Evolutionary conservation across 306 rosid genomes (phyloP), one percentile per base, ranked within the genome.

Genomic region (Echinosophora koreensis): DNA sequence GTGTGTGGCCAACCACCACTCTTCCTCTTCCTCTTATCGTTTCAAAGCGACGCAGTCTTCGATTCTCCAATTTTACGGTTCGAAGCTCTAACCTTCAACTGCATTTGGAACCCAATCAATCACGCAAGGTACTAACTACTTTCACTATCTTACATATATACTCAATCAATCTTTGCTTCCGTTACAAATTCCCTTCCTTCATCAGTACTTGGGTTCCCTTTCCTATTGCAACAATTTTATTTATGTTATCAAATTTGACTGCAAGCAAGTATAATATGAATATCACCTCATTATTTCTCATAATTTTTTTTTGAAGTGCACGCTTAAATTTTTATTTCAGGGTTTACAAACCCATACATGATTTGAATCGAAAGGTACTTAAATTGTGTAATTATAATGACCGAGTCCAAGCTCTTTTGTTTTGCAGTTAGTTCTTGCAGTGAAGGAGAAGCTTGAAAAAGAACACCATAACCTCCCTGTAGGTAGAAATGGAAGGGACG

Each of bases 401-500:
- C 15, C 17, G 30, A 15, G 46, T 30, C 32, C 32, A 30, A 30
- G 32, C 27, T 59, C 27, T 62, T 6, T 50, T 75, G 2, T 8
- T 5, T 52, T 84, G 84, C 90, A 95, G 99, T 83, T 95, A 27
- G 90, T 95, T 76, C 71, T 90, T 76, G 83, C 78, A 65, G 99
- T 92, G 82, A 92, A 95, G 88, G 91, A 87, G 82, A 92, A 82
- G 80, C 99, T 95, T 80, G 89, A 88, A 66, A 89, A 83, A 60
- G 89, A 90, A 66, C 55, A 88, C 17, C 60, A 14, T 15, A 54
- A 59, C 62, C 99, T 95, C 73, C 99, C 97, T 18, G 80, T 88
- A 1, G 99, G 99, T 16, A 86, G 69, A 74, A 87, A 92, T 82
- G 99, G 99, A 73, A 89, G 99, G 76, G 97, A 95, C 78, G 99